Base-by-base conservation (phyloP, 139 green algal species). In the Chlorella sp. region DNA sequence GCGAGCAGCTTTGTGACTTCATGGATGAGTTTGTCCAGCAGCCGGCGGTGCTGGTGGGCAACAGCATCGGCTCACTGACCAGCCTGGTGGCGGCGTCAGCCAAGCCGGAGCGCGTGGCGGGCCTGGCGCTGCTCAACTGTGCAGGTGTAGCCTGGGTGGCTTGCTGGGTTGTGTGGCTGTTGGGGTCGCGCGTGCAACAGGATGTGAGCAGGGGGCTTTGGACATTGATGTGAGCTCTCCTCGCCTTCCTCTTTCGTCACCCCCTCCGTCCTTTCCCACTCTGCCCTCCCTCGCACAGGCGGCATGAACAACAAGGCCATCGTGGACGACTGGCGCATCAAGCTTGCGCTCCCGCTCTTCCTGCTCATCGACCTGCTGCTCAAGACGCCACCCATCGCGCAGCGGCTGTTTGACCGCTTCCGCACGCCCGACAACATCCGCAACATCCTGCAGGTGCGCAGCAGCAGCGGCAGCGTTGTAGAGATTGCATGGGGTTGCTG, bases 231-330 rank as follows among this genome's bases (percentile, higher is more conserved):
- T n/a, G n/a, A n/a, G n/a, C n/a, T n/a, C n/a, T n/a, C n/a, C n/a
- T 9, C 44, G 44, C 44, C 44, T 51, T 51, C 44, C 44, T 51
- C n/a, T n/a, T n/a, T n/a, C n/a, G n/a, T n/a, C n/a, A n/a, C n/a
- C n/a, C n/a, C n/a, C n/a, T n/a, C n/a, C n/a, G n/a, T n/a, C n/a
- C n/a, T n/a, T n/a, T n/a, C n/a, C n/a, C n/a, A n/a, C n/a, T n/a
- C n/a, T n/a, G n/a, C n/a, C n/a, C n/a, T n/a, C n/a, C n/a, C n/a
- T 7, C 11, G 7, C 7, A 55, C 11, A 60, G 93, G 94, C 23
- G 94, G 91, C 39, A 96, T 98, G 95, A 98, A 98, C 90, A 98
- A 97, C 89, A 98, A 98, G 90, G 30, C 63, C 63, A 30, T 36
- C 1, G 63, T 86, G 25, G 89, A 89, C 36, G 96, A 99, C 88